Percentiles rank a stretch among this genome's conserved stretches.
Conservation (phyloP, 352 stramenopile species). For the Phytophthora citrophthora region DNA sequence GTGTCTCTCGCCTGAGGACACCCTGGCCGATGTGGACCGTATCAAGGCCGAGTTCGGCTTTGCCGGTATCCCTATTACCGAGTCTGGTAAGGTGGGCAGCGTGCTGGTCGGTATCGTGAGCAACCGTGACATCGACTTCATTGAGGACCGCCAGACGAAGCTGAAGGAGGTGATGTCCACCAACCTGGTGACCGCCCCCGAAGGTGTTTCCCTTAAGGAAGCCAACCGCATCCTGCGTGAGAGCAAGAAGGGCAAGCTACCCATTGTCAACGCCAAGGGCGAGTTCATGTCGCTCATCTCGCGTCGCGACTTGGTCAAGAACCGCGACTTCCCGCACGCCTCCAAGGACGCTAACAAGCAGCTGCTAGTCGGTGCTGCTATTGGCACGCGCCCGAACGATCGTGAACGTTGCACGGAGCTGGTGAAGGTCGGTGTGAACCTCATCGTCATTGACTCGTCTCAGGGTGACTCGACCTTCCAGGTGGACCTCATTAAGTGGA, state of each 20-base stretch:
- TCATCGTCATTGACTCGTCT: slow-evolving; percentile 99
- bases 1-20: slow-evolving; percentile 95
- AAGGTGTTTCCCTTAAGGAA: slow-evolving; percentile 95
- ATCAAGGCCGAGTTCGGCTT: slow-evolving; percentile 98
- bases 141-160: slow-evolving; percentile 93
- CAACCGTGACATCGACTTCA: slow-evolving; percentile 99
- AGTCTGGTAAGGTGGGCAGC: slow-evolving; percentile 97
- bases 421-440: slow-evolving; percentile 96
- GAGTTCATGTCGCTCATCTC: slow-evolving; percentile 99
- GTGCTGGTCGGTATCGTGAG: slow-evolving; percentile 99
- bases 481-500: slow-evolving; percentile 92
- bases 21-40: slow-evolving; percentile 94
- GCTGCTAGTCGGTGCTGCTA: slow-evolving; percentile 97
- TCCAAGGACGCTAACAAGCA: slow-evolving; percentile 99
- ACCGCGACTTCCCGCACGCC: slow-evolving; percentile 96
- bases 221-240: slow-evolving; percentile 98
- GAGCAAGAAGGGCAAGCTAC: slow-evolving; percentile 99
- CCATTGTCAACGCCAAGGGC: slow-evolving; percentile 98
- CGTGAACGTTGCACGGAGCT: slow-evolving; percentile 92
- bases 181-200: slow-evolving; percentile 93
- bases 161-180: slow-evolving; percentile 90
- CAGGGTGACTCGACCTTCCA: slow-evolving; percentile 98
- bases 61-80: slow-evolving; percentile 99
- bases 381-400: slow-evolving; percentile 98
- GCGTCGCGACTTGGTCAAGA: slow-evolving; percentile 98